These are phyloP conservation scores for Hymenoscyphus salicellus DNA, from an alignment of 2,329 filamentous ascomycete species.

Conservation along the genomic window DNA sequence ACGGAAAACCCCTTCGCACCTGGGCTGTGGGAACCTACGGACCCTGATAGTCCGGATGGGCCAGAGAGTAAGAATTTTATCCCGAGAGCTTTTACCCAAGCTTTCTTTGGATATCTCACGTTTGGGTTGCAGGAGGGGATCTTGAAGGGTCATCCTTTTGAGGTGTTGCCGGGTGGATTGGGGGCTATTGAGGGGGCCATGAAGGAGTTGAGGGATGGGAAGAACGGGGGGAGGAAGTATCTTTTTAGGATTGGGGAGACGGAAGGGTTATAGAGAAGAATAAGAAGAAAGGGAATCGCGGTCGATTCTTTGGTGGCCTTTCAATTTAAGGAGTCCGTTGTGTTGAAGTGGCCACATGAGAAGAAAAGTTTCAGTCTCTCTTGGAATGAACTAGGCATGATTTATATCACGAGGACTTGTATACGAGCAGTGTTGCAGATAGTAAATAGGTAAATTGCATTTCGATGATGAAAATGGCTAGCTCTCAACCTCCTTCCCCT, in stretches of 20 bases:
- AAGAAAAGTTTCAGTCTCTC: too few relatives aligned
- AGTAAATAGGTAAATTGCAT: too few relatives aligned
- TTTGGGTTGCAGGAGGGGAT: slow-evolving; percentile 49
- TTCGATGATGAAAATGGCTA: too few relatives aligned
- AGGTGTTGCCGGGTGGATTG: slow-evolving; percentile 50
- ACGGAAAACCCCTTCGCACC: neutral
- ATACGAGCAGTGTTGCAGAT: too few relatives aligned
- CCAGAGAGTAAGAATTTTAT: neutral
- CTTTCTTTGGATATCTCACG: slow-evolving; percentile 29
- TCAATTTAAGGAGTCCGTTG: too few relatives aligned
- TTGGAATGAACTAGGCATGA: too few relatives aligned
- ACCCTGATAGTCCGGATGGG: neutral
- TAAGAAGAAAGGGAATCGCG: too few relatives aligned
- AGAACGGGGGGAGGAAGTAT: slow-evolving; percentile 63
- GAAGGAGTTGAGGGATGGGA: slow-evolving; percentile 55
- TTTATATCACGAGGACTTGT: too few relatives aligned
- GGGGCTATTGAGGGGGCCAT: slow-evolving; percentile 50
- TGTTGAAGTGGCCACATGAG: too few relatives aligned
- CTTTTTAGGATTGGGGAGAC: slow-evolving; percentile 46
- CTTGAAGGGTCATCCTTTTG: slow-evolving; percentile 49
- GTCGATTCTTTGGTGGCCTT: too few relatives aligned
- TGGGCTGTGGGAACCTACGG: slow-evolving; percentile 8
- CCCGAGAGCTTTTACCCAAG: slow-evolving; percentile 15
- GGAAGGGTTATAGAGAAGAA: neutral
- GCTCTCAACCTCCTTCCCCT: too few relatives aligned